phyloP scores from a whole-genome alignment of 768 basidiomycete species.

The Suillus placidus region DNA sequence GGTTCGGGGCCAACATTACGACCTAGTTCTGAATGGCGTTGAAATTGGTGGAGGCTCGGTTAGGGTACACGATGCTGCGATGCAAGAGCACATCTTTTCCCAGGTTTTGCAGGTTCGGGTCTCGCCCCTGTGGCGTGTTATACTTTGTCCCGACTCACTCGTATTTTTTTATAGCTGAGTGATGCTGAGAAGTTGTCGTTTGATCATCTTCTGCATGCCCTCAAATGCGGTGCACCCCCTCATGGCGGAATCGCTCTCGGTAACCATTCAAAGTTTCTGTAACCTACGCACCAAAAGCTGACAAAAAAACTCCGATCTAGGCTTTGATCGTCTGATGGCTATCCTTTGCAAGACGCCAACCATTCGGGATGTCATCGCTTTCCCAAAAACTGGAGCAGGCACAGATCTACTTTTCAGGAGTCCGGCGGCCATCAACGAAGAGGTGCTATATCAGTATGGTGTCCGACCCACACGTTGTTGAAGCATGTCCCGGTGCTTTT shows the following conservation, averaged over 20 bases:
- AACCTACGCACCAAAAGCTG: slow-evolving; percentile 16
- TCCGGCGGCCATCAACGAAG: slow-evolving; percentile 61
- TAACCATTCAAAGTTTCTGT: slow-evolving; percentile 37
- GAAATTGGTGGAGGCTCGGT: slow-evolving; percentile 96
- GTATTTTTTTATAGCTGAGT: slow-evolving; percentile 55
- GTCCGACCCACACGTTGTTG: slow-evolving; percentile 41
- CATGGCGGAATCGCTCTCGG: slow-evolving; percentile 95
- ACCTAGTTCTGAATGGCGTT: slow-evolving; percentile 90
- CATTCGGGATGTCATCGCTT: slow-evolving; percentile 95
- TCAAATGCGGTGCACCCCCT: slow-evolving; percentile 89
- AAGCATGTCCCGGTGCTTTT: slow-evolving; percentile 5
- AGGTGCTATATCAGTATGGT: slow-evolving; percentile 66
- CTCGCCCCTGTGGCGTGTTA: slow-evolving; percentile 15
- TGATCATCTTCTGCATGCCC: slow-evolving; percentile 81
- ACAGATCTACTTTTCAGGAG: slow-evolving; percentile 89
- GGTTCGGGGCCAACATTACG: slow-evolving; percentile 96
- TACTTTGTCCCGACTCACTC: slow-evolving; percentile 14
- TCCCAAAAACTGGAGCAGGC: slow-evolving; percentile 87
- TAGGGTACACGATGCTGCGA: slow-evolving; percentile 82
- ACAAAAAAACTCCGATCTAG: slow-evolving; percentile 42
- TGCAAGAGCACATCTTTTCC: slow-evolving; percentile 84
- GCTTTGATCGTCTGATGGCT: slow-evolving; percentile 91
- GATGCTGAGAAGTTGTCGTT: slow-evolving; percentile 76
- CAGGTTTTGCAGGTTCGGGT: slow-evolving; percentile 72
- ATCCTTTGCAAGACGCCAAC: slow-evolving; percentile 86